Evolutionary conservation across 2,329 filamentous ascomycete genomes (phyloP).

Genomic region (Apiospora hydei): DNA sequence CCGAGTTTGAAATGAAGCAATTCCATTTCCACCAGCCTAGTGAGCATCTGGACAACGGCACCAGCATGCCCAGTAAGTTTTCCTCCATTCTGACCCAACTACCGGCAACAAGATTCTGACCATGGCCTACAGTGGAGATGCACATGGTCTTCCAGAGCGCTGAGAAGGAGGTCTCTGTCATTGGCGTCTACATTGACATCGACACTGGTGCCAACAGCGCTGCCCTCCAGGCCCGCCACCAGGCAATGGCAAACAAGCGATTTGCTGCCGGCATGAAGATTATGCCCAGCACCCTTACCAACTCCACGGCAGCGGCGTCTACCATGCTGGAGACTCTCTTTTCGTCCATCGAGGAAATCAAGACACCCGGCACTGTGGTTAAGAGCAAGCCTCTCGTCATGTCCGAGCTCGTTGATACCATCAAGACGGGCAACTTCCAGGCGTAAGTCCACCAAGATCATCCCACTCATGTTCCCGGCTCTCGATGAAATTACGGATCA

Average conservation of each 20-base stretch:
- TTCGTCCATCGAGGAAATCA: constrained; percentile 48
- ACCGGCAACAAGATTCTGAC: neutral
- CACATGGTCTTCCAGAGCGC: constrained; percentile 66
- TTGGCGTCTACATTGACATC: constrained; percentile 53
- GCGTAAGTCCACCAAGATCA: constrained; percentile 35
- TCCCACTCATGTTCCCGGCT: neutral
- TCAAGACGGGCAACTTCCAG: constrained; percentile 49
- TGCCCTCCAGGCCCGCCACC: constrained; percentile 29
- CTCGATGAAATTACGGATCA: neutral
- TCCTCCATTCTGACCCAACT: constrained; percentile 23
- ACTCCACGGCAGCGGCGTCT: constrained; percentile 45
- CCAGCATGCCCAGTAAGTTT: constrained; percentile 53
- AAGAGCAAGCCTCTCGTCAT: constrained; percentile 52
- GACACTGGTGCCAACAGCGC: constrained; percentile 34
- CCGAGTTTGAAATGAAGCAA: constrained; percentile 49
- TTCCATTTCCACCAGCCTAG: constrained; percentile 60
- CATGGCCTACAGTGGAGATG: constrained; percentile 51
- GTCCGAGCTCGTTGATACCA: constrained; percentile 48
- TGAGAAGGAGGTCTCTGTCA: constrained; percentile 49
- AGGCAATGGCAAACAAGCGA: constrained; percentile 21
- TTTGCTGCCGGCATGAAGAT: constrained; percentile 44
- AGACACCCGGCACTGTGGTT: constrained; percentile 50
- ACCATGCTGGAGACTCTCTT: constrained; percentile 57
- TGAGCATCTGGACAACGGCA: constrained; percentile 55
- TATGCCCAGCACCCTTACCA: constrained; percentile 50